phyloP scores from a whole-genome alignment of 306 rosid species.

The Inga oerstediana region DNA sequence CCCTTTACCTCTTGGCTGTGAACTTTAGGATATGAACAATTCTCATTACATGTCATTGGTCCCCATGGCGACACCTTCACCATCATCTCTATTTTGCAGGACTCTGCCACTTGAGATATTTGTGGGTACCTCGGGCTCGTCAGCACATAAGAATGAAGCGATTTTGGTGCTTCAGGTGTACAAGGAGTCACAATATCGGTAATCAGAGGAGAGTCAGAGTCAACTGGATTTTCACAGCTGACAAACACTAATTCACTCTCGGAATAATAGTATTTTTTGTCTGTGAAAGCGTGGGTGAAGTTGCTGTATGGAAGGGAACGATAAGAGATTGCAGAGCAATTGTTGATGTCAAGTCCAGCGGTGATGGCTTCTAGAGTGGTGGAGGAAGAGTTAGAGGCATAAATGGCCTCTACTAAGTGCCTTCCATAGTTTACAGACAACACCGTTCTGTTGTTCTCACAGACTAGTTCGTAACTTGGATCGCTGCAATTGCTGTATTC shows the following conservation, averaged over 20 bases:
- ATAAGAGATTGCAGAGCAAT: background rate
- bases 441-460: background rate
- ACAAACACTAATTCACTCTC: background rate
- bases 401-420: background rate
- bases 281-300: background rate
- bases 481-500: rapidly evolving
- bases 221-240: constrained; percentile 3
- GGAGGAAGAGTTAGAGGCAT: background rate
- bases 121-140: rapidly evolving
- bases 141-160: background rate
- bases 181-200: background rate
- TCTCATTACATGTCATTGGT: background rate
- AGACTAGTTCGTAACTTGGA: background rate
- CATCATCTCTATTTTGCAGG: background rate
- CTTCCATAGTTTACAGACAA: background rate
- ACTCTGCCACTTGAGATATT: background rate
- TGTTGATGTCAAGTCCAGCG: background rate
- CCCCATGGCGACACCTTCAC: background rate
- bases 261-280: background rate
- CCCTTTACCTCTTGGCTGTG: background rate
- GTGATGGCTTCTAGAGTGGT: background rate
- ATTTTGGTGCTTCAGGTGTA: background rate
- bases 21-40: background rate
- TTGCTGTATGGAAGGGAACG: background rate
- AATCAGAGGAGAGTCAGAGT: background rate